These are phyloP conservation scores for Schizophyllum amplum DNA, from an alignment of 1,284 basidiomycete genomes.

Conservation along the genomic window DNA sequence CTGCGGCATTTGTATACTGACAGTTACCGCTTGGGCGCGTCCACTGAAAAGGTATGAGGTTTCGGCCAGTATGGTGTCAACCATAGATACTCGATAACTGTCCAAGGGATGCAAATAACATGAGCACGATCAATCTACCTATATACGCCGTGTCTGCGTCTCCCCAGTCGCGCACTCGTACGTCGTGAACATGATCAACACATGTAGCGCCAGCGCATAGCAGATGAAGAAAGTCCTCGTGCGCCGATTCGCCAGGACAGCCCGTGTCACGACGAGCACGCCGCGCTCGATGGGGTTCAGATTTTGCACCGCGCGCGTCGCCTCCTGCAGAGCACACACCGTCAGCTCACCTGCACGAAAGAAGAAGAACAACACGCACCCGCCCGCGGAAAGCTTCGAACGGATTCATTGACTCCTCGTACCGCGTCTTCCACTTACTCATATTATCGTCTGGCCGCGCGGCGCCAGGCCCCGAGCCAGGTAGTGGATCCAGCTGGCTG, in stretches of 20 bases:
- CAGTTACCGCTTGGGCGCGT: too few species aligned
- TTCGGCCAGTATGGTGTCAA: too few species aligned
- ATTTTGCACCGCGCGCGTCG: constrained; percentile 82
- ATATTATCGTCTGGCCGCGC: constrained; percentile 53
- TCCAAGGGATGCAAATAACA: constrained; percentile 54
- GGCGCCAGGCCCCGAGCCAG: constrained; percentile 22
- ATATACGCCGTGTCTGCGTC: constrained; percentile 39
- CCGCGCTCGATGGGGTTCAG: constrained; percentile 90
- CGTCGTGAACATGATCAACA: constrained; percentile 72
- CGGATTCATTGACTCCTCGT: constrained; percentile 95
- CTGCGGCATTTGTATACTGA: too few species aligned
- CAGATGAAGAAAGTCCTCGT: constrained; percentile 76
- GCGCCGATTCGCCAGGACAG: constrained; percentile 83
- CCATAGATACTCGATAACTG: constrained; percentile 39
- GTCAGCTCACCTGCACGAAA: not conserved
- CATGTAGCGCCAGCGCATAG: constrained; percentile 74
- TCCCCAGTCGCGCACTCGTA: constrained; percentile 52
- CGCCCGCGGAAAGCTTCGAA: constrained; percentile 95
- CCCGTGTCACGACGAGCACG: constrained; percentile 77
- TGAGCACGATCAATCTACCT: constrained; percentile 22
- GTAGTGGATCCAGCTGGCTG: constrained; percentile 63
- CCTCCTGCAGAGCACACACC: constrained; percentile 55
- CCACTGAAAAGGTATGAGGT: too few species aligned
- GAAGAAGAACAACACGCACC: constrained; percentile 41
- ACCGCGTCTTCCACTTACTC: constrained; percentile 83